phyloP scores from a whole-genome alignment of 257 asterid species.

The Solanum commersonii region DNA sequence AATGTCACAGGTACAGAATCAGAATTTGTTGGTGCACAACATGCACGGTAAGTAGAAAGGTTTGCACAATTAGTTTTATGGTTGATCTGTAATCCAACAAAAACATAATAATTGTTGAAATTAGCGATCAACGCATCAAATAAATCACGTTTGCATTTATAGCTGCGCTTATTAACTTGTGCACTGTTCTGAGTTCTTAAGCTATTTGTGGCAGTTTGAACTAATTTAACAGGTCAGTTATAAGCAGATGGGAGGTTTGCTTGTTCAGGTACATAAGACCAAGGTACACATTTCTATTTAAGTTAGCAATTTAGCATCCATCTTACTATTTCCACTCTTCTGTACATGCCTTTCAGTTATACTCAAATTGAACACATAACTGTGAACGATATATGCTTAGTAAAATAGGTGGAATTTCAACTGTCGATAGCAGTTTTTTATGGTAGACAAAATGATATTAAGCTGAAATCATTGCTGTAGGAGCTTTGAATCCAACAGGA shows the following conservation, averaged over 20 bases:
- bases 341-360: background rate
- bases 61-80: background rate
- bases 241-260: background rate
- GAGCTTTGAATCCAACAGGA: slow-evolving; percentile 45
- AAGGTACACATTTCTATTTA: background rate
- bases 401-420: background rate
- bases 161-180: background rate
- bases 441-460: slow-evolving; percentile 3
- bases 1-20: background rate
- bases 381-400: background rate
- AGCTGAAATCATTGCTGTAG: slow-evolving; percentile 45
- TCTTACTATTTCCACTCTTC: background rate
- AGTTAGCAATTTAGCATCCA: background rate
- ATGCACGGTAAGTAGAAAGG: background rate
- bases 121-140: background rate
- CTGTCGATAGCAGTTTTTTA: background rate
- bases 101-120: background rate
- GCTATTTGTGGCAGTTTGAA: background rate
- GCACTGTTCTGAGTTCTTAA: background rate
- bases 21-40: background rate
- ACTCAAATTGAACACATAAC: background rate
- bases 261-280: background rate
- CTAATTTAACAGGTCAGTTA: background rate
- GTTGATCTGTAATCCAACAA: background rate
- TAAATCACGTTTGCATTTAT: background rate